Evolutionary conservation across 805 yeast species (phyloP).

Genomic region (Barnettozyma populi): DNA sequence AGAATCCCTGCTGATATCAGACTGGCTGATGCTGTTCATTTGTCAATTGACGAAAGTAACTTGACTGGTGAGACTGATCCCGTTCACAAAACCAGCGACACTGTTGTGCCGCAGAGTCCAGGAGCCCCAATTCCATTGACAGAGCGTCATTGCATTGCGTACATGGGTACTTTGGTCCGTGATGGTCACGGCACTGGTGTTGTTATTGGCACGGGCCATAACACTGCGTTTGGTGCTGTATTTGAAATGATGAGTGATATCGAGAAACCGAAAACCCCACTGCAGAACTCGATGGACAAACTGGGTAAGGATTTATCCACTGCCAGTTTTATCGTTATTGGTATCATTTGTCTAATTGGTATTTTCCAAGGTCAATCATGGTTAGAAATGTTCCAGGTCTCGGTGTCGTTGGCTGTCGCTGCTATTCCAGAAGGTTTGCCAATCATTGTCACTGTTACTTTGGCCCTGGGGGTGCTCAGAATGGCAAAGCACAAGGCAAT

Average conservation of each 20-base stretch:
- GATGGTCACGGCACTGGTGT: slow-evolving; percentile 94
- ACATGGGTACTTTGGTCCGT: slow-evolving; percentile 95
- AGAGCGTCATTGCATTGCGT: slow-evolving; percentile 76
- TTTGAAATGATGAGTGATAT: slow-evolving; percentile 93
- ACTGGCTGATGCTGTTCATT: slow-evolving; percentile 68
- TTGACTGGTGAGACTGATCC: slow-evolving; percentile 95
- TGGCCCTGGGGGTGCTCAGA: slow-evolving; percentile 92
- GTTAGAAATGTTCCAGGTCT: slow-evolving; percentile 97
- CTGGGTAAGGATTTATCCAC: slow-evolving; percentile 86
- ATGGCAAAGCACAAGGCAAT: slow-evolving; percentile 96
- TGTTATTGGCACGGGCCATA: slow-evolving; percentile 83
- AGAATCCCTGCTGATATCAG: slow-evolving; percentile 95
- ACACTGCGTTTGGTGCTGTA: slow-evolving; percentile 91
- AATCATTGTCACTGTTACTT: slow-evolving; percentile 93
- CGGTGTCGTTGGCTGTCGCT: slow-evolving; percentile 96
- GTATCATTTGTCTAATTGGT: slow-evolving; percentile 87
- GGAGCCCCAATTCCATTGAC: slow-evolving; percentile 45
- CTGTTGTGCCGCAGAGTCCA: slow-evolving; percentile 30
- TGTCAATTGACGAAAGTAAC: slow-evolving; percentile 87
- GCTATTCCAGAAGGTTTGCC: slow-evolving; percentile 99
- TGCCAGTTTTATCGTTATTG: slow-evolving; percentile 82
- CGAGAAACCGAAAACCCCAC: slow-evolving; percentile 96
- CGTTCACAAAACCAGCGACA: slow-evolving; percentile 56
- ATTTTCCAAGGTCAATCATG: slow-evolving; percentile 87
- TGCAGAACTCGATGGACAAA: slow-evolving; percentile 92